Conservation (phyloP, 495 filamentous ascomycete genomes). For the Cercophora sp. region DNA sequence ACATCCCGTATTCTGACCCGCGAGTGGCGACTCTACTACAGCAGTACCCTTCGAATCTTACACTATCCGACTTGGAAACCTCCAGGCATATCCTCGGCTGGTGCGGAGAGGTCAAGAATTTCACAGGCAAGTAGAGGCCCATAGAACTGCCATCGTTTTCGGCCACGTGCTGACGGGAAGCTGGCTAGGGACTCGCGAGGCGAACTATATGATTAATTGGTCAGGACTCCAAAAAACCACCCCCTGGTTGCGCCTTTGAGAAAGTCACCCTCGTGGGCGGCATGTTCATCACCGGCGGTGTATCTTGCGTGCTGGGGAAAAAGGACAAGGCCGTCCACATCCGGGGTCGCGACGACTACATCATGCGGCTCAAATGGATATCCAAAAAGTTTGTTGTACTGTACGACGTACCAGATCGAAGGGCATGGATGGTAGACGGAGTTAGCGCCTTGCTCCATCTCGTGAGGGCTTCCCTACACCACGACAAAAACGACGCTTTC, state of each 20-base stretch:
- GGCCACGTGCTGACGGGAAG: too few species aligned
- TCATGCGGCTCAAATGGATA: conserved; percentile 24
- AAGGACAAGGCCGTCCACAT: neutral
- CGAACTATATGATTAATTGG: neutral
- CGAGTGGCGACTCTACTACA: neutral
- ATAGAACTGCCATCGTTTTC: too few species aligned
- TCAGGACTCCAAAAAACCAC: conserved; percentile 1
- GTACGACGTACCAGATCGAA: conserved; percentile 32
- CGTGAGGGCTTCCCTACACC: conserved; percentile 30
- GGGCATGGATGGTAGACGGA: conserved; percentile 40
- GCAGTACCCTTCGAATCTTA: neutral
- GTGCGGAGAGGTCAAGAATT: neutral
- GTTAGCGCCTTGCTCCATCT: conserved; percentile 38
- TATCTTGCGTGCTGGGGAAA: neutral
- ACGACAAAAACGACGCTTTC: conserved; percentile 3
- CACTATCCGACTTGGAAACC: neutral
- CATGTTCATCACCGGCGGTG: neutral
- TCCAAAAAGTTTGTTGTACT: conserved; percentile 27
- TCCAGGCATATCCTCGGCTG: neutral
- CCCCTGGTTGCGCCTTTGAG: neutral
- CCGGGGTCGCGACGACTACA: neutral
- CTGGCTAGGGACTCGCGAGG: too few species aligned
- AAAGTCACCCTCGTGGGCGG: neutral
- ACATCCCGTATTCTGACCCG: neutral
- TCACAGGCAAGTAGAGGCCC: neutral